Conservation (phyloP, 495 filamentous ascomycete genomes). For the Chlorociboria aeruginascens region DNA sequence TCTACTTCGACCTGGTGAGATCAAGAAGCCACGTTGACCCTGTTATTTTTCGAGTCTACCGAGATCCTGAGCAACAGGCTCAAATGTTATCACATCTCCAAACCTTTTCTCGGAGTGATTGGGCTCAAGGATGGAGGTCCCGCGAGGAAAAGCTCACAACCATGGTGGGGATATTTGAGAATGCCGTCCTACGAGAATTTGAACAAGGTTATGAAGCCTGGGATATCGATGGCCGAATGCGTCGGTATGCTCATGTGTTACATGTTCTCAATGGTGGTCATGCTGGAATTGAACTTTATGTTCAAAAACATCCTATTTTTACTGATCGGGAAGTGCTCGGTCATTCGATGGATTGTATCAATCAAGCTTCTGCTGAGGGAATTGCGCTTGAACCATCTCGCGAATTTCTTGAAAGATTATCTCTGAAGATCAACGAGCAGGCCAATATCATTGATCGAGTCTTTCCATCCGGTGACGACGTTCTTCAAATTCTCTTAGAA, state of each 20-base stretch:
- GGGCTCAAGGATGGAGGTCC: slow-evolving; percentile 56
- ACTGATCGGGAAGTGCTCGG: slow-evolving; percentile 59
- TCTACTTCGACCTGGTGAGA: slow-evolving; percentile 70
- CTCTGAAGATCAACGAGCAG: slow-evolving; percentile 70
- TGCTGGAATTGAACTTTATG: slow-evolving; percentile 70
- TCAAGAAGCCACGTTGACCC: slow-evolving; percentile 69
- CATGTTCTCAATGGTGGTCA: slow-evolving; percentile 70
- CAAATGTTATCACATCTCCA: slow-evolving; percentile 71
- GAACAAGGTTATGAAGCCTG: slow-evolving; percentile 81
- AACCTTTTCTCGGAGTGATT: slow-evolving; percentile 70
- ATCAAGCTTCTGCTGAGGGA: slow-evolving; percentile 42
- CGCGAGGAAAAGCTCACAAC: slow-evolving; percentile 56
- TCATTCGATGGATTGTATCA: slow-evolving; percentile 72
- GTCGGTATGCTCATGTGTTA: slow-evolving; percentile 76
- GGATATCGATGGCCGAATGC: slow-evolving; percentile 83
- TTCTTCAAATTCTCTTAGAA: slow-evolving; percentile 66
- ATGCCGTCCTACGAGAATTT: slow-evolving; percentile 80
- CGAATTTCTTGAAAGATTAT: slow-evolving; percentile 65
- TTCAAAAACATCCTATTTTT: slow-evolving; percentile 77
- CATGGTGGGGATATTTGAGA: slow-evolving; percentile 82
- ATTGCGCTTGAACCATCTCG: slow-evolving; percentile 69
- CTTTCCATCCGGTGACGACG: slow-evolving; percentile 66
- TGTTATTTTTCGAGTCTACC: slow-evolving; percentile 72
- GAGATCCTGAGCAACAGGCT: slow-evolving; percentile 81
- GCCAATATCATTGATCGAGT: slow-evolving; percentile 69